Evolutionary conservation across 306 rosid genomes (phyloP).

Genomic region (Inga laurina): DNA sequence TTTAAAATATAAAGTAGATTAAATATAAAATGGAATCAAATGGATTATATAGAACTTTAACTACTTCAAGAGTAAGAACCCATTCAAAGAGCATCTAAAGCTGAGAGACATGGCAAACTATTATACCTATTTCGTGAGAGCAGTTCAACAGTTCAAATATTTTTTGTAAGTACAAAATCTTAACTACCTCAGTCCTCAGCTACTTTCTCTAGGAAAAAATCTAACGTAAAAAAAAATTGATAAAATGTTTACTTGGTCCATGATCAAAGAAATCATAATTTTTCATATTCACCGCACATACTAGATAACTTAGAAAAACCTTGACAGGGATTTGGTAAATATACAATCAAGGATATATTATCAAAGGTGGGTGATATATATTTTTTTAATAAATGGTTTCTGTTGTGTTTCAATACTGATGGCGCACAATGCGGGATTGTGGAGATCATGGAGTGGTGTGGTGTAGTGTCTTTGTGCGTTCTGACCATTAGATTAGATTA

Average conservation of each 20-base stretch:
- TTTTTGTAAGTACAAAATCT: background rate
- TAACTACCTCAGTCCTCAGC: background rate
- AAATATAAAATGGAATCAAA: too few relatives aligned
- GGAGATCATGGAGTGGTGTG: too few relatives aligned
- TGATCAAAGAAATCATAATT: background rate
- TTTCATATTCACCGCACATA: background rate
- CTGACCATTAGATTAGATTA: too few relatives aligned
- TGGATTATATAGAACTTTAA: background rate
- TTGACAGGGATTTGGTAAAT: background rate
- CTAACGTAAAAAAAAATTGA: background rate
- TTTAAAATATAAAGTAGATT: too few relatives aligned
- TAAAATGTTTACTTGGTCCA: background rate
- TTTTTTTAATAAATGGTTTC: too few relatives aligned
- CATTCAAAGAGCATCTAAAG: background rate
- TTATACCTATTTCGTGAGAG: conserved; percentile 83
- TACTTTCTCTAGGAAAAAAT: background rate
- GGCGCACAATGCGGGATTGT: too few relatives aligned
- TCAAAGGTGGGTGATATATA: too few relatives aligned
- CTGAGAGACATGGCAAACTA: background rate
- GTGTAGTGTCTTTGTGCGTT: too few relatives aligned
- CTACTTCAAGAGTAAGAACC: conserved; percentile 6
- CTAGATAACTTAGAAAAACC: background rate
- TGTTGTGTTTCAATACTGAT: too few relatives aligned
- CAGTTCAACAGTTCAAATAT: conserved; percentile 58
- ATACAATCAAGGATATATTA: background rate